phyloP scores from a whole-genome alignment of 495 filamentous ascomycete species.

The Oleoguttula mirabilis region DNA sequence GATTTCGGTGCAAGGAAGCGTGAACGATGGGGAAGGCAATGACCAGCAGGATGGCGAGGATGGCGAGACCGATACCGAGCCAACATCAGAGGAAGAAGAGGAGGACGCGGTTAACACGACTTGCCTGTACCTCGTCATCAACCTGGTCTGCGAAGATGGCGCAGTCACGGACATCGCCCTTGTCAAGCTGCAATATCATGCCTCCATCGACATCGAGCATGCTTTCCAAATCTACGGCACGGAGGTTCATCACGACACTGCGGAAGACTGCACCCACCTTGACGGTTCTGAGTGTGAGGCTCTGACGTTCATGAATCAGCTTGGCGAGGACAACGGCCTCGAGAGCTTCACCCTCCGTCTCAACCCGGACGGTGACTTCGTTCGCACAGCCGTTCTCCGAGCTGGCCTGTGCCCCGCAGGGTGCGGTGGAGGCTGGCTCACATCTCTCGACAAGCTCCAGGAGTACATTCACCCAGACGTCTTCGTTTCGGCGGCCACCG shows the following conservation, averaged over 20 bases:
- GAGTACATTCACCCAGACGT: neutral
- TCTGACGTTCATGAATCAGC: neutral
- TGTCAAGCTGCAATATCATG: neutral
- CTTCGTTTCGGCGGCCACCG: neutral
- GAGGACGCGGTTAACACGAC: too few relatives aligned
- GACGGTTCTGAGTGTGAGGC: neutral
- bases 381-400: neutral
- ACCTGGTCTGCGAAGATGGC: neutral
- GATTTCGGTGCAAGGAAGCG: too few relatives aligned
- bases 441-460: neutral
- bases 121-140: too few relatives aligned
- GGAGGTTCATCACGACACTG: neutral
- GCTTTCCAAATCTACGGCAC: slow-evolving; percentile 2
- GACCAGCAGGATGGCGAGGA: slow-evolving; percentile 1
- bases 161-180: neutral
- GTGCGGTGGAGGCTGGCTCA: slow-evolving; percentile 5
- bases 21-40: too few relatives aligned
- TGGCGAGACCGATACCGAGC: neutral
- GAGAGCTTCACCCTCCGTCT: neutral
- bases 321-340: neutral
- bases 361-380: slow-evolving; percentile 1
- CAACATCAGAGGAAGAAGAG: too few relatives aligned
- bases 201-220: neutral
- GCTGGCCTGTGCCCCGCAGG: neutral
- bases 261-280: neutral